phyloP scores from a whole-genome alignment of 805 yeast genomes.

The Barnettozyma siamensis region DNA sequence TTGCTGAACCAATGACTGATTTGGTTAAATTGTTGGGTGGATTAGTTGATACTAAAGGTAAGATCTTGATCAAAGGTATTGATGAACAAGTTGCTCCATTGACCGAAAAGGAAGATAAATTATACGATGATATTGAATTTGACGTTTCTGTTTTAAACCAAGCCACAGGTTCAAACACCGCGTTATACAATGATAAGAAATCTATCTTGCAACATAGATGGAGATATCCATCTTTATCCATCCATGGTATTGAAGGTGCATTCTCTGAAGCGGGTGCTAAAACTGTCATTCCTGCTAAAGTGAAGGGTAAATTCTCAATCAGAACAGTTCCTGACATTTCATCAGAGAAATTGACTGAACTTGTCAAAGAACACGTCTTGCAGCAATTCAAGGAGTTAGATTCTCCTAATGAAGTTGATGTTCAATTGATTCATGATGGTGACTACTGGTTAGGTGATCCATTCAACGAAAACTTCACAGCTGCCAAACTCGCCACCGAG shows the following conservation, averaged over 20 bases:
- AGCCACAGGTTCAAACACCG: conserved; percentile 85
- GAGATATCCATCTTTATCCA: conserved; percentile 94
- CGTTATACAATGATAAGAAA: conserved; percentile 70
- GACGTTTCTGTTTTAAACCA: conserved; percentile 77
- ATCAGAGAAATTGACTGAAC: conserved; percentile 67
- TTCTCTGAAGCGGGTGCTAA: conserved; percentile 93
- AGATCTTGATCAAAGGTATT: conserved; percentile 82
- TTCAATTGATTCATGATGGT: conserved; percentile 89
- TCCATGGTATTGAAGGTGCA: conserved; percentile 98
- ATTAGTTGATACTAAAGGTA: conserved; percentile 77
- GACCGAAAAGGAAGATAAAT: conserved; percentile 67
- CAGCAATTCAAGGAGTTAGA: conserved; percentile 57
- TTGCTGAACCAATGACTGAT: conserved; percentile 97
- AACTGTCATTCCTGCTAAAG: conserved; percentile 96
- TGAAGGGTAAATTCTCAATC: conserved; percentile 89
- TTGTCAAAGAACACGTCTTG: conserved; percentile 68
- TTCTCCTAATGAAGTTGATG: conserved; percentile 70
- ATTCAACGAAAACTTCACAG: conserved; percentile 83
- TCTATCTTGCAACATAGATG: conserved; percentile 95
- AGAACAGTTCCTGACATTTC: conserved; percentile 96
- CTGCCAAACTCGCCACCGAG: conserved; percentile 92
- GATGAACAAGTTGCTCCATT: conserved; percentile 93
- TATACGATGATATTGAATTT: conserved; percentile 84
- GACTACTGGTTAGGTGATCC: conserved; percentile 96
- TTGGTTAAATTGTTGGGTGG: conserved; percentile 69